Base-by-base conservation (phyloP, 2,329 filamentous ascomycete species). In the Celoporthe dispersa region DNA sequence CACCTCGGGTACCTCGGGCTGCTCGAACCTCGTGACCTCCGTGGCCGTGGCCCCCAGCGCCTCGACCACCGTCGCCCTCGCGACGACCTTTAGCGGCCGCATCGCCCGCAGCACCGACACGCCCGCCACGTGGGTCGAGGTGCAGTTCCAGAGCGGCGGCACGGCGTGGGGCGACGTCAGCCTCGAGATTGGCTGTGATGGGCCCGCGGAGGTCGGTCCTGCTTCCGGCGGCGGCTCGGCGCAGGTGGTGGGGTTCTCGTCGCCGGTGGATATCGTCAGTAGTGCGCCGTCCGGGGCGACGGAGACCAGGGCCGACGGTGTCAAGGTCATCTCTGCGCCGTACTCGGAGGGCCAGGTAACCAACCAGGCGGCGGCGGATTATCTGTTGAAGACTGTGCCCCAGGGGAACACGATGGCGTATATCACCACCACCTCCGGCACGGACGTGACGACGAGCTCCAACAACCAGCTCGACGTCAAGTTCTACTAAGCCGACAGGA, bases 61-160 rank as follows among this genome's bases (percentile, higher is more conserved):
- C 25, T 69, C 66, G 14, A 65, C 59, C 9, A 53, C 63, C 11
- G 63, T 71, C 22, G 41, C 48, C 19, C 63, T 71, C 1, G 48
- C 57, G 2, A 41, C 69, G 1, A 61, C 60, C 44, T 71, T 71
- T 64, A 66, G 60, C 28, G 69, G 67, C 33, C 69, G 69, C 48
- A 66, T 71, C 39, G 67, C 68, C n/a, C 67, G 69, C 14, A 64
- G 66, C 28, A 71, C 69, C 3, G 67, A 60, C 35, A 71, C 33
- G 14, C 67, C 69, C 1, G 69, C 67, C 11, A 71, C 69, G 9
- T 71, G 69, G 69, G 69, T 71, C 61, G 69, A 71, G 61, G 59
- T 69, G 44, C 69, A 69, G 69, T 63, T 71, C 57, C 68, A 64
- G 63, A n/a, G 12, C n/a, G 67, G 64, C 25, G 67, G 69, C 37